phyloP scores from a whole-genome alignment of 495 filamentous ascomycete species.

The Trichoderma orchidacearum region DNA sequence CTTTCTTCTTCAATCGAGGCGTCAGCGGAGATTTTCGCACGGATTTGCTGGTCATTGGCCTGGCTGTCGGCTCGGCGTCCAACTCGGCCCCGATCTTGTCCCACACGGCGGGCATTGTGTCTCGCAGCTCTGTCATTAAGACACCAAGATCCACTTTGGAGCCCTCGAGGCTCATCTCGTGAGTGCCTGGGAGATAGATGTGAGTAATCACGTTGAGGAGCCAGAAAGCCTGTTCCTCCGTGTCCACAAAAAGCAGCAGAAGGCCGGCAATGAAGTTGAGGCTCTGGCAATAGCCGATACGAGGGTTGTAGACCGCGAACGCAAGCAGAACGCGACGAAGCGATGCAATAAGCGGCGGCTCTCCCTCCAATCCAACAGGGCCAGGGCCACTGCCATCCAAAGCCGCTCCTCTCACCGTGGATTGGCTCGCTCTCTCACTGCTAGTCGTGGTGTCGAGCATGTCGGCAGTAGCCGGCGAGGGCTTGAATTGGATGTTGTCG shows the following conservation, averaged over 20 bases:
- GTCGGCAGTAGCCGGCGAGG: conserved; percentile 12
- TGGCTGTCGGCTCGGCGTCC: conserved; percentile 35
- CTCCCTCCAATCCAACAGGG: conserved; percentile 19
- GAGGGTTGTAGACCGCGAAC: conserved; percentile 78
- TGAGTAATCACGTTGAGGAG: conserved; percentile 87
- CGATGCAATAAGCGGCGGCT: conserved; percentile 66
- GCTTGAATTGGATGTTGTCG: conserved; percentile 86
- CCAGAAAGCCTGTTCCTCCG: conserved; percentile 87
- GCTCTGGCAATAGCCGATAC: conserved; percentile 91
- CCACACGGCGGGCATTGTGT: conserved; percentile 78
- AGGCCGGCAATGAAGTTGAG: conserved; percentile 95
- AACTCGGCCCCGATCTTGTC: conserved; percentile 71
- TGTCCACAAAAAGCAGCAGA: conserved; percentile 76
- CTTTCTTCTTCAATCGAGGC: conserved; percentile 9
- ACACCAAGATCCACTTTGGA: conserved; percentile 93
- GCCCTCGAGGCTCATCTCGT: conserved; percentile 82
- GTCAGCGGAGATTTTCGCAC: conserved; percentile 9
- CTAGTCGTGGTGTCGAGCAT: neutral
- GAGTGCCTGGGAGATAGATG: conserved; percentile 79
- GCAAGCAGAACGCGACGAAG: conserved; percentile 78
- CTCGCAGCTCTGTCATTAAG: conserved; percentile 71
- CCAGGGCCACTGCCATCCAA: conserved; percentile 15
- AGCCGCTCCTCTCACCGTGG: conserved; percentile 1
- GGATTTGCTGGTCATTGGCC: conserved; percentile 32
- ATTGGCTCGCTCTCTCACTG: neutral